Evolutionary conservation across 306 rosid genomes (phyloP).

Genomic region (Castanospermum australe): DNA sequence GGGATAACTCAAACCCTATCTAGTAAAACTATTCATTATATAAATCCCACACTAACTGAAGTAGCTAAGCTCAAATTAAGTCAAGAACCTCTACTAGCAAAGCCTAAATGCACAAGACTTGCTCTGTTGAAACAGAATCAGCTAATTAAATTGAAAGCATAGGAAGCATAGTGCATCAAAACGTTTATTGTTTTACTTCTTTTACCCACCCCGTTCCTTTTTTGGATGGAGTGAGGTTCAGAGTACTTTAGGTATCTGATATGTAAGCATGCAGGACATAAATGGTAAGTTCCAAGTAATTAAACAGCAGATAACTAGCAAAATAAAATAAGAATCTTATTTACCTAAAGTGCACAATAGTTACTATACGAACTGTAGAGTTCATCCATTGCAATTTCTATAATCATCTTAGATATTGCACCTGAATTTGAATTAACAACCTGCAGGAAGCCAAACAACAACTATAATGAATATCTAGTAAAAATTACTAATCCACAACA

Average conservation of each 20-base stretch:
- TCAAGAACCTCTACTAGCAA: no score
- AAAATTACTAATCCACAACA: background rate
- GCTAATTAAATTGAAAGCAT: no score
- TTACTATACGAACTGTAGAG: slow-evolving; percentile 61
- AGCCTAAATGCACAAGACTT: no score
- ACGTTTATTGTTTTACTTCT: no score
- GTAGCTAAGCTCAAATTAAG: no score
- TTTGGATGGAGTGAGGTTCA: background rate
- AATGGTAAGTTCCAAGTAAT: background rate
- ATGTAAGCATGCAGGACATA: background rate
- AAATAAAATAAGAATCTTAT: background rate
- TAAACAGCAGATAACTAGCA: background rate
- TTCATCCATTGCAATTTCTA: slow-evolving; percentile 74
- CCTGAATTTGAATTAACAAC: slow-evolving; percentile 79
- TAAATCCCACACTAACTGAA: no score
- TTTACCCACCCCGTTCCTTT: background rate
- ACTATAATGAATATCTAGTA: background rate
- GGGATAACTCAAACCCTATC: no score
- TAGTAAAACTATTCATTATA: no score
- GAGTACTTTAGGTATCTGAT: background rate
- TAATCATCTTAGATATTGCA: slow-evolving; percentile 74
- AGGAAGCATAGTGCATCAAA: no score
- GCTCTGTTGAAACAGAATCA: no score
- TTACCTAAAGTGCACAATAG: slow-evolving; percentile 78
- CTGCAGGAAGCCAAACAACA: slow-evolving; percentile 36